Conservation (phyloP, 2,329 filamentous ascomycete species). For the Lasiodiplodia sp. region DNA sequence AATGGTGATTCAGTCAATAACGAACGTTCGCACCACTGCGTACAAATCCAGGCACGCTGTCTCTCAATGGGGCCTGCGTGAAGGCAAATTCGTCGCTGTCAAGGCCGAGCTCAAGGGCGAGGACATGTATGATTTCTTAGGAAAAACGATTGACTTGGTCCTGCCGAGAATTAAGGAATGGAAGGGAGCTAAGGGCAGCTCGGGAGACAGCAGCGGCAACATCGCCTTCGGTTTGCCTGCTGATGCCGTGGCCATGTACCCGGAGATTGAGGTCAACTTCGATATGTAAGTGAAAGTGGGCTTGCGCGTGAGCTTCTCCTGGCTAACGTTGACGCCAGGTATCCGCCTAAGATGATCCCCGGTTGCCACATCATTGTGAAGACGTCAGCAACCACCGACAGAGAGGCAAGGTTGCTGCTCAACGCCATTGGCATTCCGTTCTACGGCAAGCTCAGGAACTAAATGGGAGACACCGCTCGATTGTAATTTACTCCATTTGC, state of each 20-base stretch:
- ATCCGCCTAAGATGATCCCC: constrained; percentile 78
- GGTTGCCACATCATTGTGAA: constrained; percentile 84
- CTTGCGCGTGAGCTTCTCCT: no score
- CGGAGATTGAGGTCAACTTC: constrained; percentile 94
- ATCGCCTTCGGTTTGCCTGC: constrained; percentile 80
- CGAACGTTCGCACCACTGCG: constrained; percentile 74
- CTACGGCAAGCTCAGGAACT: constrained; percentile 73
- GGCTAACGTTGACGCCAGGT: constrained; percentile 57
- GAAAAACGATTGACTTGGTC: constrained; percentile 88
- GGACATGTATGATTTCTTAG: constrained; percentile 86
- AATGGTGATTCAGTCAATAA: constrained; percentile 85
- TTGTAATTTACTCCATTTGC: constrained; percentile 16
- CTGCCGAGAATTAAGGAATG: constrained; percentile 97
- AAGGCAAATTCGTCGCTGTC: constrained; percentile 75
- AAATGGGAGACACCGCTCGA: constrained; percentile 29
- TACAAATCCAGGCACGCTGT: constrained; percentile 76
- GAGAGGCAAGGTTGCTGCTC: constrained; percentile 80
- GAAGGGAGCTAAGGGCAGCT: constrained; percentile 76
- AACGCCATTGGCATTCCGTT: constrained; percentile 80
- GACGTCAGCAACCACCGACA: constrained; percentile 84
- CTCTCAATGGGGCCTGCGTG: constrained; percentile 75
- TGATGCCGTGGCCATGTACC: constrained; percentile 82
- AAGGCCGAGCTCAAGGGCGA: constrained; percentile 81
- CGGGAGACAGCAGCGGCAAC: constrained; percentile 89
- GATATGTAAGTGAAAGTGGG: constrained; percentile 71